These are phyloP conservation scores for Datisca glomerata DNA, from an alignment of 306 rosid species.

Conservation along the genomic window DNA sequence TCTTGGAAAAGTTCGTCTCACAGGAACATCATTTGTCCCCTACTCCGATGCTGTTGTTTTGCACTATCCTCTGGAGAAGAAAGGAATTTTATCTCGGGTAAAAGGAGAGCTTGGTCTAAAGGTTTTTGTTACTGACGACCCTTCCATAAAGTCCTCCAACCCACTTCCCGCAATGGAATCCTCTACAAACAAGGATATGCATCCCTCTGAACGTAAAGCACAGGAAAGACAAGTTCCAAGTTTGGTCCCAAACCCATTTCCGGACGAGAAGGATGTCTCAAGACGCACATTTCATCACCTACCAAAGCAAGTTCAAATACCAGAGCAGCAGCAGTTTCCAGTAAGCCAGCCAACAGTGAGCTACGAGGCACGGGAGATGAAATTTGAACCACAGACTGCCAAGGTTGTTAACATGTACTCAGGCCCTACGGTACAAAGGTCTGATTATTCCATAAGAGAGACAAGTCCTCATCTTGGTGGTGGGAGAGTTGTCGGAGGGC, in stretches of 20 bases:
- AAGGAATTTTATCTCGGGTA: slow-evolving; percentile 34
- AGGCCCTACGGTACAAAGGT: slow-evolving; percentile 29
- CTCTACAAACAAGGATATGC: slow-evolving; percentile 13
- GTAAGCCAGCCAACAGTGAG: slow-evolving; percentile 23
- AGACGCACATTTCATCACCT: slow-evolving; percentile 48
- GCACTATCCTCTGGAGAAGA: slow-evolving; percentile 82
- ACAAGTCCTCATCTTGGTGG: slow-evolving; percentile 90
- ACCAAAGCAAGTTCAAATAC: slow-evolving; percentile 29
- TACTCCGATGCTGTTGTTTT: slow-evolving; percentile 67
- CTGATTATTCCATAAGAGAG: slow-evolving; percentile 56
- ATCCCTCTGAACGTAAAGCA: slow-evolving; percentile 19
- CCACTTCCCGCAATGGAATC: slow-evolving; percentile 67
- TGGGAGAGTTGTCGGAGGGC: slow-evolving; percentile 61
- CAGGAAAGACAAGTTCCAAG: slow-evolving; percentile 15
- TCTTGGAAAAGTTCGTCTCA: slow-evolving; percentile 66
- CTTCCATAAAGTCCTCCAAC: slow-evolving; percentile 47
- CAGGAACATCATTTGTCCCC: slow-evolving; percentile 76
- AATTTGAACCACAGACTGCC: slow-evolving; percentile 31
- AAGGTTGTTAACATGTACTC: slow-evolving; percentile 27
- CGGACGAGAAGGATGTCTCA: slow-evolving; percentile 34
- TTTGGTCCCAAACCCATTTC: slow-evolving; percentile 20
- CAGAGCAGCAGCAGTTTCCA: slow-evolving; percentile 11
- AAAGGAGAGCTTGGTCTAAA: slow-evolving; percentile 93
- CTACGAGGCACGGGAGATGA: slow-evolving; percentile 51
- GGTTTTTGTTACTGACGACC: slow-evolving; percentile 68